phyloP scores from a whole-genome alignment of 148 eudicot species.

The Rhododendron williamsianum region DNA sequence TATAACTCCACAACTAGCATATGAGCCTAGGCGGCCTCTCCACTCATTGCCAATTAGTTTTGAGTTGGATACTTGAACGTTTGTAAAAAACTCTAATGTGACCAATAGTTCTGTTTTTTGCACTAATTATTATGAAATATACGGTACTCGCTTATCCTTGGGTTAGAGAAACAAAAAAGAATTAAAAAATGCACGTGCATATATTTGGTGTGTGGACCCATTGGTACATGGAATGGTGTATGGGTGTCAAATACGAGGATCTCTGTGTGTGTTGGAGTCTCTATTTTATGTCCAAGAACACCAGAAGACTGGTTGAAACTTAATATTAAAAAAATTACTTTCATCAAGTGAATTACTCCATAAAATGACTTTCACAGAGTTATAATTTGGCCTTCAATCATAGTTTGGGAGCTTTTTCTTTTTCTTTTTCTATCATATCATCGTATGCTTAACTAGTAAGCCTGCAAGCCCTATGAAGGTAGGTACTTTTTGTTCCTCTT shows the following conservation, averaged over 20 bases:
- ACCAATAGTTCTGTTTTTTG: background rate
- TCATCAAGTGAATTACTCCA: background rate
- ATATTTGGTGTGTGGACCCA: background rate
- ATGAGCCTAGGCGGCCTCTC: too few species aligned
- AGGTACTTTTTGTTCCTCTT: background rate
- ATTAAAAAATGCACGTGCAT: background rate
- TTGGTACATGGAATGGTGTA: background rate
- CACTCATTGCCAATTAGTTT: too few species aligned
- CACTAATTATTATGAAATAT: background rate
- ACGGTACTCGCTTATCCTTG: background rate
- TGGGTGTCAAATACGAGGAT: background rate
- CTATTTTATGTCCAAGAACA: background rate
- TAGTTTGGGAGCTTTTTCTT: background rate
- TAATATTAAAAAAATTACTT: background rate
- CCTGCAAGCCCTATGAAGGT: background rate
- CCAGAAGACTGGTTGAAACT: background rate
- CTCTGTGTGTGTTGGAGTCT: background rate
- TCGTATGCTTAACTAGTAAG: background rate
- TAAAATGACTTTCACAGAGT: background rate
- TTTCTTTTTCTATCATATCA: background rate
- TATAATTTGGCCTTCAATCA: background rate
- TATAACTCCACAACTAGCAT: too few species aligned
- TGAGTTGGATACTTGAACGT: too few species aligned
- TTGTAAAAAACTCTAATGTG: background rate
- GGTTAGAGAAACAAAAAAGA: background rate